phyloP scores from a whole-genome alignment of 106 monocot species.

The Dioscorea dumetorum region DNA sequence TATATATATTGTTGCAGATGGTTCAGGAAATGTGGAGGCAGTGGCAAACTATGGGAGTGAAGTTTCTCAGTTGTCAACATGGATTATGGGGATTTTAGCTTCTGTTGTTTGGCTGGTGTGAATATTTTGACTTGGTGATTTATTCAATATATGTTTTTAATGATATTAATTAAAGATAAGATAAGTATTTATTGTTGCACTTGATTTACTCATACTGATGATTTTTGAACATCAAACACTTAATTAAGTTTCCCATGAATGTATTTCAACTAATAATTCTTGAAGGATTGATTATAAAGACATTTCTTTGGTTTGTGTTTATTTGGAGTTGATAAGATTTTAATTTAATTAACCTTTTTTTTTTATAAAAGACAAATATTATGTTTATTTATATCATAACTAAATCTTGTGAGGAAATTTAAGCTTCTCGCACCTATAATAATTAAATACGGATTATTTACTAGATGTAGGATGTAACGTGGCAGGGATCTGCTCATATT shows the following conservation, averaged over 20 bases:
- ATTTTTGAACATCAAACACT: not conserved
- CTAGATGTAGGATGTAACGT: too few relatives aligned
- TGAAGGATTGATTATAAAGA: not conserved
- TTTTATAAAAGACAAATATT: too few relatives aligned
- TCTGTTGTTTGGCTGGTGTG: not conserved
- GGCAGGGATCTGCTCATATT: too few relatives aligned
- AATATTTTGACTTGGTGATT: not conserved
- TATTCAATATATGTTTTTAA: not conserved
- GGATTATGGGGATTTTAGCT: constrained; percentile 2
- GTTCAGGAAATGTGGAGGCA: not conserved
- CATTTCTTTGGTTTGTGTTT: not conserved
- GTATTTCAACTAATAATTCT: not conserved
- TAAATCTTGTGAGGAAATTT: not conserved
- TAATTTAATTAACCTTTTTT: not conserved
- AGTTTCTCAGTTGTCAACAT: not conserved
- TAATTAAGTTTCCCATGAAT: not conserved
- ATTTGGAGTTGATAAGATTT: not conserved
- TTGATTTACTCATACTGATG: not conserved
- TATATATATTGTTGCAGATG: not conserved
- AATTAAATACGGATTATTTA: not conserved
- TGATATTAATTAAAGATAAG: too few relatives aligned
- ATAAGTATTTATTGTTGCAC: not conserved
- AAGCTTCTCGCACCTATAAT: too few relatives aligned
- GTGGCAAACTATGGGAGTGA: not conserved
- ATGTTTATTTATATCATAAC: too few relatives aligned